phyloP scores from a whole-genome alignment of 352 stramenopile species.

The Phytophthora idaei region DNA sequence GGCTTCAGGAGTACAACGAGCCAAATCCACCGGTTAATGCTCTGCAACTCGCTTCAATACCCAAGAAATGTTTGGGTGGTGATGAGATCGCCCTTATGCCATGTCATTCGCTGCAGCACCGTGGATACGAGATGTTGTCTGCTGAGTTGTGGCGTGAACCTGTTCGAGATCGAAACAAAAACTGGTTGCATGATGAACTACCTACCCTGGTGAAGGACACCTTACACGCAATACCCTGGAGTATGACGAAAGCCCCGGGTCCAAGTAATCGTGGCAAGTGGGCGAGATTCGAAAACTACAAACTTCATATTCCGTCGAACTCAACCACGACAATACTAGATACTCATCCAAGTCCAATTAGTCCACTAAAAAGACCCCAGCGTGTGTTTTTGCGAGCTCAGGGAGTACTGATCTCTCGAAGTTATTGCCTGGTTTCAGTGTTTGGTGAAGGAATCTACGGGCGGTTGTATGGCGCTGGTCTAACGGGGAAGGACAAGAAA shows the following conservation, averaged over 20 bases:
- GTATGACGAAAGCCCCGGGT: slow-evolving; percentile 49
- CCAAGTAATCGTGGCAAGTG: slow-evolving; percentile 52
- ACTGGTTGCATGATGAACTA: slow-evolving; percentile 64
- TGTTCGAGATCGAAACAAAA: slow-evolving; percentile 62
- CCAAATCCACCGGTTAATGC: slow-evolving; percentile 29
- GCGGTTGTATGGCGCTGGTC: slow-evolving; percentile 52
- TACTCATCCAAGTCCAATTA: slow-evolving; percentile 7
- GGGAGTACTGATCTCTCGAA: slow-evolving; percentile 60
- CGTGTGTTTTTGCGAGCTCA: slow-evolving; percentile 51
- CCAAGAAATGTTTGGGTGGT: slow-evolving; percentile 49
- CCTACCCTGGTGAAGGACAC: slow-evolving; percentile 31
- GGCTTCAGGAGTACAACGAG: slow-evolving; percentile 45
- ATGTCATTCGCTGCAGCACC: slow-evolving; percentile 61
- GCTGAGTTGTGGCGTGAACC: slow-evolving; percentile 63
- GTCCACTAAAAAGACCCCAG: slow-evolving; percentile 20
- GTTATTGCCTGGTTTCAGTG: slow-evolving; percentile 66
- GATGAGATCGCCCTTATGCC: slow-evolving; percentile 82
- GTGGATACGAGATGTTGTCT: slow-evolving; percentile 32
- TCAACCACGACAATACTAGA: background rate
- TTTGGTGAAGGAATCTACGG: slow-evolving; percentile 65
- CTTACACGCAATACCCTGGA: slow-evolving; percentile 6
- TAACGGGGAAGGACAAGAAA: slow-evolving; percentile 32
- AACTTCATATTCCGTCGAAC: slow-evolving; percentile 34
- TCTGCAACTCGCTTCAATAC: slow-evolving; percentile 50
- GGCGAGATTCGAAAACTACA: slow-evolving; percentile 41